Base-by-base conservation (phyloP, 2,329 filamentous ascomycete genomes). In the Xylariaceae sp. region DNA sequence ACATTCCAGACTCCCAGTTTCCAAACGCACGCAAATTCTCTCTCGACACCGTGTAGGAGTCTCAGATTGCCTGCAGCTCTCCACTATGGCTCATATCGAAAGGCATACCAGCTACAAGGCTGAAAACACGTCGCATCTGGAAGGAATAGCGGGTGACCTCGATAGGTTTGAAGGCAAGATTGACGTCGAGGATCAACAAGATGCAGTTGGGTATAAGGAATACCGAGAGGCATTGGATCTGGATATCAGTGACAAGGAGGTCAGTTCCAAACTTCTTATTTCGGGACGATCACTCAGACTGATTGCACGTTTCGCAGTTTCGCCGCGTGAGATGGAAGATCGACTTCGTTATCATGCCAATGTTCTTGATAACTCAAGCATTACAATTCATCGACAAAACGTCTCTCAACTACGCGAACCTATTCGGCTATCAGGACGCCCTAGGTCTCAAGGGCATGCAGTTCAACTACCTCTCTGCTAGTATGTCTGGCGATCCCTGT, bases 361-460 rank as follows among this genome's bases (percentile, higher is more conserved):
- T 66, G 15, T 59, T 68, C 39, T 55, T 64, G 27, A 52, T 63
- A 10, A 66, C 63, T 4, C 65, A 67, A 36, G 63, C 61, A 1
- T 51, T 67, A 2, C 64, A 67, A 22, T 67, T 65, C 42, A 59
- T 64, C 30, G 64, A 66, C 43, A 65, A 62, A 52, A 66, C 63
- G 1, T 57, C 62, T 5, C 45, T 66, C 39, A 67, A 66, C 52
- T 66, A 66, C 48, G 64, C 64, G 5, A 65, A 65, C 39, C 56
- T 71, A 1, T 68, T 71, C 47, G 63, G 61, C 0, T 69, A 71
- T 40, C 62, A 68, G 38, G 52, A 62, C 32, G 68, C 66, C 5
- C 44, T 70, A 15, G 51, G 55, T 1, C 59, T 70, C 2, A 51
- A 68, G 39, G 66, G 68, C 2, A 42, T 63, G 11, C 46, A 70